Evolutionary conservation across 495 filamentous ascomycete genomes (phyloP).

Genomic region (Platismatia glauca): DNA sequence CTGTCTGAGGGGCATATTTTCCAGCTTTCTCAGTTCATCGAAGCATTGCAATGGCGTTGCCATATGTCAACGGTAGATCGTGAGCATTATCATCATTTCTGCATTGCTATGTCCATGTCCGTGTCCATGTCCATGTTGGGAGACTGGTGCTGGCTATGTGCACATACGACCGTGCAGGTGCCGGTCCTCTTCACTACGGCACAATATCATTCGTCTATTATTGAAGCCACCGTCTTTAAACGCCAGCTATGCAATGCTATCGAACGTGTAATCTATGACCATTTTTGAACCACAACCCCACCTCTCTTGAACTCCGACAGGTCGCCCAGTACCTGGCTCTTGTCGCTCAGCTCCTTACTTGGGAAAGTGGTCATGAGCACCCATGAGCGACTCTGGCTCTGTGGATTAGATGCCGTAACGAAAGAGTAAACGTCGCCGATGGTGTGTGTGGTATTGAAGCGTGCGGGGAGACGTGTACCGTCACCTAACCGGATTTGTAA

Average conservation of each 20-base stretch:
- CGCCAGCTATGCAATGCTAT: slow-evolving; percentile 13
- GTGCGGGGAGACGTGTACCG: slow-evolving; percentile 72
- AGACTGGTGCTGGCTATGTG: not conserved
- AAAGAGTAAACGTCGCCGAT: slow-evolving; percentile 87
- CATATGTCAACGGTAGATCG: not conserved
- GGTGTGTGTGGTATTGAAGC: slow-evolving; percentile 89
- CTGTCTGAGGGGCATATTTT: not conserved
- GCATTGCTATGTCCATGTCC: not conserved
- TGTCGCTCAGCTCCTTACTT: slow-evolving; percentile 81
- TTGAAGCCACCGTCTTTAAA: not conserved
- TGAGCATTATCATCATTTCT: not conserved
- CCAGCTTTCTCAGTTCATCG: not conserved
- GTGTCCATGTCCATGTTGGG: not conserved
- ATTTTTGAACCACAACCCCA: slow-evolving; percentile 85
- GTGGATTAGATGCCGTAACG: slow-evolving; percentile 57
- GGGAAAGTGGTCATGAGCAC: slow-evolving; percentile 93
- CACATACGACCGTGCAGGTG: not conserved
- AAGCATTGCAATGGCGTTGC: not conserved
- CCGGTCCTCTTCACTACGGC: not conserved
- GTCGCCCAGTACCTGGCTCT: slow-evolving; percentile 58
- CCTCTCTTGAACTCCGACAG: slow-evolving; percentile 74
- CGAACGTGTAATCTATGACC: slow-evolving; percentile 44
- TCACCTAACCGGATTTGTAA: slow-evolving; percentile 87
- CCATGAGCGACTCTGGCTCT: slow-evolving; percentile 53
- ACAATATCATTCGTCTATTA: not conserved